phyloP scores from a whole-genome alignment of 108 stramenopile genomes.

The Cyclotella distinguenda region DNA sequence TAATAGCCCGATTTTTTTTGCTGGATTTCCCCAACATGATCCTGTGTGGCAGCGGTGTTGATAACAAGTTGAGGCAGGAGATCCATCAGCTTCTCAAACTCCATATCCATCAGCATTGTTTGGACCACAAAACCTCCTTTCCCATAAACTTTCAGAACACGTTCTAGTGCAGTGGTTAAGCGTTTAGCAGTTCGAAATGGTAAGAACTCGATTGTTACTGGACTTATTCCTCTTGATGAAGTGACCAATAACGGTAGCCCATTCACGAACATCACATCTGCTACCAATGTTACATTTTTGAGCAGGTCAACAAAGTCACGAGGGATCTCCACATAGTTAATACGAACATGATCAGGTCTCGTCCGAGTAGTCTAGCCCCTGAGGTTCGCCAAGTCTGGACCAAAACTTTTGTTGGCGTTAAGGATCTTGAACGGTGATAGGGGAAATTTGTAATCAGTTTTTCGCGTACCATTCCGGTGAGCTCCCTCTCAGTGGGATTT shows the following conservation, averaged over 20 bases:
- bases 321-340: slow-evolving; percentile 21
- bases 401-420: slow-evolving; percentile 31
- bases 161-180: neutral
- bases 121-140: slow-evolving; percentile 12
- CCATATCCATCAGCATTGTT: slow-evolving; percentile 5
- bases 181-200: too few relatives aligned
- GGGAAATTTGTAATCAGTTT: slow-evolving; percentile 33
- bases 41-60: slow-evolving; percentile 23
- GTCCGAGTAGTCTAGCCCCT: slow-evolving; percentile 3
- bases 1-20: slow-evolving; percentile 15
- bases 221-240: too few relatives aligned
- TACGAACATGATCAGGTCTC: slow-evolving; percentile 8
- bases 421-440: slow-evolving; percentile 21
- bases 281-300: slow-evolving; percentile 23
- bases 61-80: too few relatives aligned
- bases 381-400: slow-evolving; percentile 22
- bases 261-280: slow-evolving; percentile 46
- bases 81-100: too few relatives aligned
- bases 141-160: slow-evolving; percentile 9
- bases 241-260: slow-evolving; percentile 34
- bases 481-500: neutral
- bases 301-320: slow-evolving; percentile 7
- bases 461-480: neutral
- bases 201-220: too few relatives aligned
- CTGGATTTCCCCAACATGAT: slow-evolving; percentile 31